A percentile compares a stretch with the other conserved stretches of the same genome.
These are phyloP conservation scores for Venturia oleaginea DNA, from an alignment of 2,329 filamentous ascomycete genomes.

Conservation along the genomic window DNA sequence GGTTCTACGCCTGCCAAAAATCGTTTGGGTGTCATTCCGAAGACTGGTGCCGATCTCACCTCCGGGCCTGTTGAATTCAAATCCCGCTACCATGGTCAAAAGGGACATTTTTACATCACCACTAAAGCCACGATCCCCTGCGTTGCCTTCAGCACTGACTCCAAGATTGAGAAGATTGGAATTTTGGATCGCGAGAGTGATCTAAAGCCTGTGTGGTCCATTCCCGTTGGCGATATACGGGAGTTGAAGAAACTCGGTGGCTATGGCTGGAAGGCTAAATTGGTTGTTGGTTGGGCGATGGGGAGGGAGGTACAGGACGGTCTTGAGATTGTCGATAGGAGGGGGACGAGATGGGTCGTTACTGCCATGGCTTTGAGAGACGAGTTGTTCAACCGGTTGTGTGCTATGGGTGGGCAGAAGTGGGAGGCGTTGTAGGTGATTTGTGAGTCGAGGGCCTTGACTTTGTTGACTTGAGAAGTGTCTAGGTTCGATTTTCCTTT, in stretches of 20 bases:
- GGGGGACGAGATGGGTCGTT: constrained; percentile 45
- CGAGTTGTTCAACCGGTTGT: constrained; percentile 70
- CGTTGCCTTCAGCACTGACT: constrained; percentile 54
- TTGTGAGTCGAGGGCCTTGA: background rate
- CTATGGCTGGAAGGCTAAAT: constrained; percentile 74
- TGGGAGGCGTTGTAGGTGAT: constrained; percentile 62
- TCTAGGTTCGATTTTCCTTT: background rate
- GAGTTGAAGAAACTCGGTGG: constrained; percentile 75
- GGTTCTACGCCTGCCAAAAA: constrained; percentile 56
- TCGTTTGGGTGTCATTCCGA: constrained; percentile 60
- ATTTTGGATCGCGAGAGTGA: constrained; percentile 40
- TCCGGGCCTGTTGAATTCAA: constrained; percentile 71
- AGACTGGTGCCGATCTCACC: constrained; percentile 34
- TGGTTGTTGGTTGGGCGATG: constrained; percentile 73
- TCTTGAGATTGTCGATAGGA: constrained; percentile 53
- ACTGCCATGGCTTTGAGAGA: constrained; percentile 66
- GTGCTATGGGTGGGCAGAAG: constrained; percentile 71
- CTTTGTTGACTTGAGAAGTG: background rate
- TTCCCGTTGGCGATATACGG: constrained; percentile 60
- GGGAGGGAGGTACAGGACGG: constrained; percentile 67
- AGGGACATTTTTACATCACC: constrained; percentile 63
- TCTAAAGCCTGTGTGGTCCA: constrained; percentile 54
- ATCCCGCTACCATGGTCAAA: constrained; percentile 59
- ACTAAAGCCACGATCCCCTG: constrained; percentile 58
- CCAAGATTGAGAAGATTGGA: constrained; percentile 36